These are phyloP conservation scores for Fusarium devonianum DNA, from an alignment of 2,329 filamentous ascomycete genomes.

Conservation along the genomic window DNA sequence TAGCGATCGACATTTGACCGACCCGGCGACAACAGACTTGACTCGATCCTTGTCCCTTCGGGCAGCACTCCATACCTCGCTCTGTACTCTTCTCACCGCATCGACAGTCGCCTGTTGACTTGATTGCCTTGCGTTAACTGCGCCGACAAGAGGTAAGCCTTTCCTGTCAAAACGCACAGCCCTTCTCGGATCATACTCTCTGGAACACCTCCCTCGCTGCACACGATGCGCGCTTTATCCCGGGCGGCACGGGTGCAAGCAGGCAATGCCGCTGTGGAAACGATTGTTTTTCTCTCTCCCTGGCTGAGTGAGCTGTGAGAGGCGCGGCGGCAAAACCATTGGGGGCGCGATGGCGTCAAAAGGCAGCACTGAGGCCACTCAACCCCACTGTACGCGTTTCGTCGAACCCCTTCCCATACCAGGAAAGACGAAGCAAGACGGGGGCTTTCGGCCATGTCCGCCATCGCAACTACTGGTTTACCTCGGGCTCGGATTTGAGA, in stretches of 20 bases:
- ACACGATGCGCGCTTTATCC: too few species aligned
- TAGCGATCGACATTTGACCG: constrained; percentile 27
- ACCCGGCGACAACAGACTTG: constrained; percentile 6
- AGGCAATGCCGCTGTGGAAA: too few species aligned
- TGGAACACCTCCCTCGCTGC: too few species aligned
- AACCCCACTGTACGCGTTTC: constrained; percentile 20
- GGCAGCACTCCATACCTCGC: too few species aligned
- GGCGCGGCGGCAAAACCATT: constrained; percentile 6
- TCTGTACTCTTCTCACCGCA: constrained; percentile 3
- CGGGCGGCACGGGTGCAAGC: too few species aligned
- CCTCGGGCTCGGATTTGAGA: too few species aligned
- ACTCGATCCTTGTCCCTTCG: constrained; percentile 11
- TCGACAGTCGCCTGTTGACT: constrained; percentile 3
- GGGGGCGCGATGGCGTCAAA: constrained; percentile 27
- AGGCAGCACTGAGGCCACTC: constrained; percentile 8
- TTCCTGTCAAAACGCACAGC: constrained; percentile 4
- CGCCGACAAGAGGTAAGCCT: constrained; percentile 23
- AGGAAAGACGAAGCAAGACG: constrained; percentile 1
- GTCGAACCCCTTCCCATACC: not conserved
- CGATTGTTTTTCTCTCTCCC: too few species aligned
- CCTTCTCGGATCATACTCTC: too few species aligned
- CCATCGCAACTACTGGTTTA: too few species aligned
- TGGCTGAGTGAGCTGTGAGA: too few species aligned
- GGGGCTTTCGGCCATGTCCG: too few species aligned
- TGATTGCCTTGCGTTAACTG: too few species aligned